These are phyloP conservation scores for Microbotryomycetes sp. DNA, from an alignment of 1,284 basidiomycete species.

Conservation along the genomic window DNA sequence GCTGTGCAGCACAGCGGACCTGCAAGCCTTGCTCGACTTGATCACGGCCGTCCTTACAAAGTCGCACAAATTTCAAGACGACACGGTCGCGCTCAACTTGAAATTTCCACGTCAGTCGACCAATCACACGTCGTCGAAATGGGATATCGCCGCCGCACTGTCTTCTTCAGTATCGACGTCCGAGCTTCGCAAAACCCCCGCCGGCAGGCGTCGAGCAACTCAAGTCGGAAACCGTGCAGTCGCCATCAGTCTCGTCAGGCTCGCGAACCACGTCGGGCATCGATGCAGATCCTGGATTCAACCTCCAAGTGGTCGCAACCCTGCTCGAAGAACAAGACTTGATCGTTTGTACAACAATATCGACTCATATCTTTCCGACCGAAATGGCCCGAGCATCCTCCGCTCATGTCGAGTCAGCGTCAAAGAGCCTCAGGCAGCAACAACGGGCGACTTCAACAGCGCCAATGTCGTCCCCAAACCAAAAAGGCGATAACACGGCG, in stretches of 20 bases:
- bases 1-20: background rate
- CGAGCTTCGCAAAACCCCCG: no score
- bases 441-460: background rate
- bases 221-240: no score
- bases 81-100: background rate
- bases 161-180: no score
- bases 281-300: background rate
- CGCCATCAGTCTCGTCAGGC: background rate
- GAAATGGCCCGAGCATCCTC: no score
- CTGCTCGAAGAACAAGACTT: background rate
- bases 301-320: background rate
- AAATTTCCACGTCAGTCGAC: background rate
- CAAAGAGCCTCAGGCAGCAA: no score
- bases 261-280: background rate
- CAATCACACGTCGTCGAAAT: background rate
- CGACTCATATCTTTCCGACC: background rate
- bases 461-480: background rate
- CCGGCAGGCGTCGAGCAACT: background rate
- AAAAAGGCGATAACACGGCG: background rate
- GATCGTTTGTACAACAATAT: background rate
- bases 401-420: no score
- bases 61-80: background rate
- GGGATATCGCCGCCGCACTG: no score
- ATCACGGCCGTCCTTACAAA: background rate
- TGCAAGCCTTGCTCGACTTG: background rate